A percentile compares a stretch with the other conserved stretches of the same genome.
These are phyloP conservation scores for Asterochloris erici DNA, from an alignment of 139 green algal species.

Conservation along the genomic window DNA sequence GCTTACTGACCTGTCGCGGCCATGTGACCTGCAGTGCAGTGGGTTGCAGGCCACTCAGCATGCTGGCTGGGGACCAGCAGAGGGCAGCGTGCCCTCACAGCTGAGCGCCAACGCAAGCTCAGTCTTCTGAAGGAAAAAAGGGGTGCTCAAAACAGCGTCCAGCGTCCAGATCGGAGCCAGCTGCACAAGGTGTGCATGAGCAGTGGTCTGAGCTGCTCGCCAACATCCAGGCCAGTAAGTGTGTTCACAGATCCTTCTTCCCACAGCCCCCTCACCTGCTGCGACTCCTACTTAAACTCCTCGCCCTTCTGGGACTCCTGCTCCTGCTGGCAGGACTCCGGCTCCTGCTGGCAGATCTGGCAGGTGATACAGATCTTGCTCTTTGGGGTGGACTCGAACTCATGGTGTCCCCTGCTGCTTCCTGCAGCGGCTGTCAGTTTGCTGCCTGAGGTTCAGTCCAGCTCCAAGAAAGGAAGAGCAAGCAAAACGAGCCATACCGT, in stretches of 20 bases:
- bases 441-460: no score
- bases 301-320: conserved; percentile 1
- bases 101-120: not conserved
- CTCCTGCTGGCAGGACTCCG: not conserved
- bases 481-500: no score
- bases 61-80: not conserved
- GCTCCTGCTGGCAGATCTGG: conserved; percentile 4
- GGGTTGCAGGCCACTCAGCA: not conserved
- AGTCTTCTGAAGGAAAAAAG: not conserved
- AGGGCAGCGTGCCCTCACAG: not conserved
- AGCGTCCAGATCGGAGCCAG: not conserved
- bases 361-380: conserved; percentile 3
- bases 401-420: not conserved
- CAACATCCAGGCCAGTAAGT: not conserved
- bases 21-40: conserved; percentile 2
- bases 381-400: not conserved
- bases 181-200: not conserved
- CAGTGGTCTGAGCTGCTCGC: not conserved
- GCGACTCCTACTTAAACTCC: not conserved
- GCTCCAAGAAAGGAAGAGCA: not conserved
- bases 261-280: not conserved
- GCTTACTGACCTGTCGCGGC: not conserved
- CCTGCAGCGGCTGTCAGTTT: not conserved
- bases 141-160: not conserved
- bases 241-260: not conserved